A percentile compares a stretch with the other conserved stretches of the same genome.
Evolutionary conservation across 2,329 filamentous ascomycete species (phyloP).

Genomic region (Hypoxylon sp.): DNA sequence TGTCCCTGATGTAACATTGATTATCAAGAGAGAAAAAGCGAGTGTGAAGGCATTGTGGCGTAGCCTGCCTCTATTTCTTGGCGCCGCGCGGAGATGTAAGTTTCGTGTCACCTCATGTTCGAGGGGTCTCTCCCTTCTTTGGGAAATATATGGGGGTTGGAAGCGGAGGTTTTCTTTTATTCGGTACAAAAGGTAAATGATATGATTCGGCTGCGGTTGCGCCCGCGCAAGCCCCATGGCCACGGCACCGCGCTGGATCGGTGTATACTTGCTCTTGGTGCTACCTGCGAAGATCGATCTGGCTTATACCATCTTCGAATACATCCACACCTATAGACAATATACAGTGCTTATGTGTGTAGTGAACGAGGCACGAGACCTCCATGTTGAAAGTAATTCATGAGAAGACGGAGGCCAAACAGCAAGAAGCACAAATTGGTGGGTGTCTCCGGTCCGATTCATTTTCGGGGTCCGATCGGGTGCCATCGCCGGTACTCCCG

Average conservation of each 20-base stretch:
- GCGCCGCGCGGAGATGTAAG: constrained; percentile 7
- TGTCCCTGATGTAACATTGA: constrained; percentile 3
- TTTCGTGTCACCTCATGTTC: constrained; percentile 4
- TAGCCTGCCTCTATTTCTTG: background rate
- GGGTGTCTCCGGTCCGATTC: constrained; percentile 35
- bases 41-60: constrained; percentile 1
- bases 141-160: background rate
- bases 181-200: background rate
- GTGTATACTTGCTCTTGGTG: background rate
- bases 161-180: background rate
- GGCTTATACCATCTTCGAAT: background rate
- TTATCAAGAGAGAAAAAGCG: background rate
- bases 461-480: constrained; percentile 41
- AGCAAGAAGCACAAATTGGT: background rate
- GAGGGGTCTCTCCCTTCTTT: background rate
- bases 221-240: background rate
- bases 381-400: background rate
- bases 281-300: background rate
- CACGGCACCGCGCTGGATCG: background rate
- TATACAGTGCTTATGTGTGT: too few species aligned
- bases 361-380: background rate
- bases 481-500: constrained; percentile 36
- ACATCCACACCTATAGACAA: background rate
- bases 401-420: background rate
- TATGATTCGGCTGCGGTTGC: constrained; percentile 1